Evolutionary conservation across 2,329 filamentous ascomycete species (phyloP).

Genomic region (Phoma sp.): DNA sequence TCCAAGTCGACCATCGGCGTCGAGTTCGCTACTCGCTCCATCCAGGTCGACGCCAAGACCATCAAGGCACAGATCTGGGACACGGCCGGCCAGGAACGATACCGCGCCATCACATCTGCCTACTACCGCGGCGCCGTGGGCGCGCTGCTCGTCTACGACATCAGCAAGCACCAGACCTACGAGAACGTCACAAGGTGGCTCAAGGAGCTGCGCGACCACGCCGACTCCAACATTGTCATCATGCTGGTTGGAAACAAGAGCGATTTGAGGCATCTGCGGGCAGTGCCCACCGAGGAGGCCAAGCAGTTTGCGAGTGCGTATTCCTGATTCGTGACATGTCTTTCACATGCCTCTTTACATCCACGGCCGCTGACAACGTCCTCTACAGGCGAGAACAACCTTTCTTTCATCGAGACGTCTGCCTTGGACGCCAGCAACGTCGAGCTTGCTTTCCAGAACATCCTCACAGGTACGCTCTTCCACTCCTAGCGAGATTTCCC

Average conservation of each 20-base stretch:
- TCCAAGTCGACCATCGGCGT: conserved; percentile 99
- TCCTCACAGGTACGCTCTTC: conserved; percentile 78
- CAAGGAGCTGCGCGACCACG: conserved; percentile 97
- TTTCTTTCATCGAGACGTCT: conserved; percentile 99
- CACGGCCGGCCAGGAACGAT: conserved; percentile 97
- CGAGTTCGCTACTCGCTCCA: conserved; percentile 97
- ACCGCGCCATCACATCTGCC: conserved; percentile 97
- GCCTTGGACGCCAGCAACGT: conserved; percentile 99
- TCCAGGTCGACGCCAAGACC: conserved; percentile 98
- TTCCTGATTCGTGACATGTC: conserved; percentile 21
- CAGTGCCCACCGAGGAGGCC: conserved; percentile 96
- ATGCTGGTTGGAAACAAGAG: conserved; percentile 99
- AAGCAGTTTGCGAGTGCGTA: conserved; percentile 92
- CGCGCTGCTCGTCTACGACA: conserved; percentile 97
- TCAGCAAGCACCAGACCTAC: conserved; percentile 99
- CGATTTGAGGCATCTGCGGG: conserved; percentile 97
- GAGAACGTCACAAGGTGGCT: conserved; percentile 99
- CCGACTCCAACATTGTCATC: conserved; percentile 98
- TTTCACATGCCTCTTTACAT: neutral
- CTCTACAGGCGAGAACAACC: conserved; percentile 84
- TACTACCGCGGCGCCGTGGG: conserved; percentile 99
- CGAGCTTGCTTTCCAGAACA: conserved; percentile 99
- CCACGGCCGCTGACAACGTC: conserved; percentile 16
- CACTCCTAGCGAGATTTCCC: neutral
- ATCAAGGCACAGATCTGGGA: conserved; percentile 99